These are phyloP conservation scores for Logfia minima DNA, from an alignment of 129 eudicot genomes.

Conservation along the genomic window DNA sequence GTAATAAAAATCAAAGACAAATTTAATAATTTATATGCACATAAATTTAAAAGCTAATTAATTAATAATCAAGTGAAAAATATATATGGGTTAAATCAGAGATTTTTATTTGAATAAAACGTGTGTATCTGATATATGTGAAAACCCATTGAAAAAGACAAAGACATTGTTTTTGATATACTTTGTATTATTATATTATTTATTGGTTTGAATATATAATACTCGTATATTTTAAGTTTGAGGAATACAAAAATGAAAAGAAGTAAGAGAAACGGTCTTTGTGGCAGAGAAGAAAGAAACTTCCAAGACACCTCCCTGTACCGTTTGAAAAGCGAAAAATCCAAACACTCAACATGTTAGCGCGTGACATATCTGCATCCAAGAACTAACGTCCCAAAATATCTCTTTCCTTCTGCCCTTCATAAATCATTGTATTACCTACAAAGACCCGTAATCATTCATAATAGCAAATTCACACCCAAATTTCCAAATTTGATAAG, in stretches of 20 bases:
- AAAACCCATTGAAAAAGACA: no score
- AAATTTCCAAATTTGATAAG: neutral
- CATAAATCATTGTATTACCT: neutral
- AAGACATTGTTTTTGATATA: no score
- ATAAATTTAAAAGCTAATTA: no score
- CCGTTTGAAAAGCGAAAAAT: constrained; percentile 25
- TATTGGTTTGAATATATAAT: no score
- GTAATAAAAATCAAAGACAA: no score
- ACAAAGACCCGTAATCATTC: constrained; percentile 3
- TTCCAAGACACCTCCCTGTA: constrained; percentile 14
- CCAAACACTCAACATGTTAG: constrained; percentile 23
- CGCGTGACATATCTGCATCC: constrained; percentile 27
- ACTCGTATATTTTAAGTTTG: neutral
- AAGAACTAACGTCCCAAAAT: neutral
- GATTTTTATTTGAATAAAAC: no score
- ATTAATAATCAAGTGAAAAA: no score
- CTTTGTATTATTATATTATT: no score
- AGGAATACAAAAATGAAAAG: neutral
- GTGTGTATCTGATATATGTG: no score
- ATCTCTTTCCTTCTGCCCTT: neutral
- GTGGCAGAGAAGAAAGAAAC: constrained; percentile 23
- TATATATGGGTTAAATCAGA: no score
- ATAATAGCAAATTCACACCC: neutral
- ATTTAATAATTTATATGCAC: no score
- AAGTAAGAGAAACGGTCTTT: constrained; percentile 28